Base-by-base conservation (phyloP, 176 grass and related monocot species). In the Rhynchospora tenuis region DNA sequence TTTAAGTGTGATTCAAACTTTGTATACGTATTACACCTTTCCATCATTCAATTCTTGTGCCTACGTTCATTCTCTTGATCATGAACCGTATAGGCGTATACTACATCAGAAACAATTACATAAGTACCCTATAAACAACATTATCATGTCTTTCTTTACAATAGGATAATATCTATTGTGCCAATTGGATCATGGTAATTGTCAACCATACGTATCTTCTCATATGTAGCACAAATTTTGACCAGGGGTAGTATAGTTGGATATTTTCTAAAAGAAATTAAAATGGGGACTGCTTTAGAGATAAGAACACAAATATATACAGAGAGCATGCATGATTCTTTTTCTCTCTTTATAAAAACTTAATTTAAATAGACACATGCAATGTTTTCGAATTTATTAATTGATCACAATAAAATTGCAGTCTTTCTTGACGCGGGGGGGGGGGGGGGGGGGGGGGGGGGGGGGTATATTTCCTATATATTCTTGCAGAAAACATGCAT, bases 1-100 rank as follows among this genome's bases (percentile, higher is more conserved):
- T 51, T 59, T 81, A 87, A 89, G 73, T 88, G 92, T 92, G 92
- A 94, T 85, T 84, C 85, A 82, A 86, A 94, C 73, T 68, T 86
- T 27, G 15, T 81, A 88, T 92, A 94, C 90, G 92, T 94, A 94
- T 86, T 77, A 80, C 60, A 24, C 87, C 79, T 94, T 78, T 55
- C 85, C 87, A 90, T 94, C 92, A 90, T 94, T 91, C 87, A 88
- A 88, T 86, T 81, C 82, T 55, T 44, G 47, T 82, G 64, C 63
- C 44, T 13, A 52, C 52, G 46, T 52, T 45, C 48, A 54, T 29
- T 54, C 46, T 48, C 83, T 89, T 72, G 46, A 84, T 60, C 45
- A 29, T 31, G 65, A 87, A 86, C 81, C 70, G 87, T 90, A 84
- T 90, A 87, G 85, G 75, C 70, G 87, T 90, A 84, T 90, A 80